Conservation (phyloP, 2,329 filamentous ascomycete species). For the Penicillium sp. region DNA sequence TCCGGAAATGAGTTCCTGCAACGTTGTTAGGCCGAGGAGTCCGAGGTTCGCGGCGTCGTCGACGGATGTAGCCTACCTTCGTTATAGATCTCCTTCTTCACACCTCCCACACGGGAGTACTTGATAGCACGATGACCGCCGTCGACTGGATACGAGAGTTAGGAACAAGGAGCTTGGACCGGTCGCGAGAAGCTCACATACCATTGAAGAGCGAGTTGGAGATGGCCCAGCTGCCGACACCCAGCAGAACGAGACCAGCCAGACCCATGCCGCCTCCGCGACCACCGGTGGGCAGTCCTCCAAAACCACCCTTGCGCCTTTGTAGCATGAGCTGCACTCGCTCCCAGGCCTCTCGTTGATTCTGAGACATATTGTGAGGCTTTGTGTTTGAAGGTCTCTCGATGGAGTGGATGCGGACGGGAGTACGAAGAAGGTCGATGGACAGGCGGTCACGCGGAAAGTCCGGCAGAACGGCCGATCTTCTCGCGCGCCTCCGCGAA, state of each 20-base stretch:
- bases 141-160: slow-evolving; percentile 56
- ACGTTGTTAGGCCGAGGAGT: slow-evolving; percentile 2
- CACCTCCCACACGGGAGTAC: slow-evolving; percentile 86
- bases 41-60: background rate
- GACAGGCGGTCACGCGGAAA: slow-evolving; percentile 20
- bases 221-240: slow-evolving; percentile 35
- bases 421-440: slow-evolving; percentile 22
- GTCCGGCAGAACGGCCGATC: slow-evolving; percentile 23
- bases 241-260: slow-evolving; percentile 51
- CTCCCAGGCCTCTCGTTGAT: slow-evolving; percentile 62
- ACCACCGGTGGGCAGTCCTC: slow-evolving; percentile 49
- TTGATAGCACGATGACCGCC: slow-evolving; percentile 99
- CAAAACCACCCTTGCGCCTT: slow-evolving; percentile 41
- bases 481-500: slow-evolving; percentile 4
- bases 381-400: slow-evolving; percentile 11
- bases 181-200: slow-evolving; percentile 26
- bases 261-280: slow-evolving; percentile 50
- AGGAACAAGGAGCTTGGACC: background rate
- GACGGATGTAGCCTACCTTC: slow-evolving; percentile 59
- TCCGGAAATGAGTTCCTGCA: slow-evolving; percentile 79
- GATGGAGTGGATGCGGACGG: slow-evolving; percentile 19
- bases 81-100: slow-evolving; percentile 89
- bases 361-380: slow-evolving; percentile 40
- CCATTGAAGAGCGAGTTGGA: slow-evolving; percentile 64
- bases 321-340: slow-evolving; percentile 58